Evolutionary conservation across 2,329 filamentous ascomycete species (phyloP).

Genomic region (Pseudogymnoascus sp.): DNA sequence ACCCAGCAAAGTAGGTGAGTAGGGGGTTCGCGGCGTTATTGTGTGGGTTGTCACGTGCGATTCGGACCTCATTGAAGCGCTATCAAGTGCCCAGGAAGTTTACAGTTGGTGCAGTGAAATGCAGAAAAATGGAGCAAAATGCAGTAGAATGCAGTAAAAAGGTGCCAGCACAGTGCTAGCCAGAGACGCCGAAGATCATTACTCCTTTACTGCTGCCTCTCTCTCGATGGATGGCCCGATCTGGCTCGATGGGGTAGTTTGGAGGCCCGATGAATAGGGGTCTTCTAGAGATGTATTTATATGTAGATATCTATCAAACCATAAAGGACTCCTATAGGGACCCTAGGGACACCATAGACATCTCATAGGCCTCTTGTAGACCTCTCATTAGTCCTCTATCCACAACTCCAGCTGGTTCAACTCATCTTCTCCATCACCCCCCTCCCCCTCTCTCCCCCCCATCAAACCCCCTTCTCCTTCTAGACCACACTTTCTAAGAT

Average conservation of each 20-base stretch:
- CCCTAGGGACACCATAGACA: no score
- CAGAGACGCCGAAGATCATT: neutral
- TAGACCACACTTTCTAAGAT: neutral
- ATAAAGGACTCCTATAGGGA: neutral
- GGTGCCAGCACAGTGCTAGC: neutral
- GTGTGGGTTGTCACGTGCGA: conserved; percentile 1
- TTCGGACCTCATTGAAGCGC: neutral
- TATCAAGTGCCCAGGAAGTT: neutral
- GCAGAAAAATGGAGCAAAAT: no score
- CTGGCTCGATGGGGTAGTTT: neutral
- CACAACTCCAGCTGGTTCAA: neutral
- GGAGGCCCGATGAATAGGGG: neutral
- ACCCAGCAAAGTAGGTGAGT: neutral
- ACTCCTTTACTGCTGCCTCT: neutral
- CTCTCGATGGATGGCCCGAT: neutral
- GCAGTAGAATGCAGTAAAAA: neutral
- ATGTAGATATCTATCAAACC: neutral
- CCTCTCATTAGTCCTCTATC: no score
- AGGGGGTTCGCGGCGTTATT: neutral
- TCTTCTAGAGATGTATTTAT: neutral
- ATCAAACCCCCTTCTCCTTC: neutral
- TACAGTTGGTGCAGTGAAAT: no score
- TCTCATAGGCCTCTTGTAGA: no score
- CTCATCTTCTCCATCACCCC: neutral
- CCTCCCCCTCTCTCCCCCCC: neutral